Conservation (phyloP, 148 eudicot species). For the Gaultheria prostrata region DNA sequence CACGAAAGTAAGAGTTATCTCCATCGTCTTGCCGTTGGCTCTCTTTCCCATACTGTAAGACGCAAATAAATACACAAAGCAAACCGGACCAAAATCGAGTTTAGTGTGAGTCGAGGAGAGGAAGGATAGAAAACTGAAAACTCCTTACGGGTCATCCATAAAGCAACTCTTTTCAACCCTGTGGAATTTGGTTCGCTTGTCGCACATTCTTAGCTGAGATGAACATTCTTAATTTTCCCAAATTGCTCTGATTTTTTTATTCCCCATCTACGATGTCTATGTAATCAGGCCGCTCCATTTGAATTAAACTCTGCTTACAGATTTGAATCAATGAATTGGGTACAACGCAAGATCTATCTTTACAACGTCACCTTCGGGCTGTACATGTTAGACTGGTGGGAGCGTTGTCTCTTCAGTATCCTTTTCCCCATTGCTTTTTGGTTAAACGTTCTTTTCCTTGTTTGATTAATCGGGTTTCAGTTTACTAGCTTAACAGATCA, state of each 20-base stretch:
- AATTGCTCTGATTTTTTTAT: not conserved
- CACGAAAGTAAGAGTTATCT: too few species aligned
- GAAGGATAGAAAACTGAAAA: too few species aligned
- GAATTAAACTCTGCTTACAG: not conserved
- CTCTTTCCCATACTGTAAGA: too few species aligned
- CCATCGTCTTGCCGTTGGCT: too few species aligned
- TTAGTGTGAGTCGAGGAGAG: too few species aligned
- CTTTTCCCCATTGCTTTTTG: constrained; percentile 24
- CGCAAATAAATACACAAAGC: too few species aligned
- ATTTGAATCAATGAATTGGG: constrained; percentile 54
- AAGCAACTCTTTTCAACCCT: too few species aligned
- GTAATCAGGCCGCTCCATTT: not conserved
- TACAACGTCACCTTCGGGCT: constrained; percentile 87
- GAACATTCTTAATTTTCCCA: not conserved
- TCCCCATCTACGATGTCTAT: not conserved
- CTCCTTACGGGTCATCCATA: too few species aligned
- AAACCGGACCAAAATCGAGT: too few species aligned
- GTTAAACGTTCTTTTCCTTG: not conserved
- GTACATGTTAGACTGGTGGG: constrained; percentile 94
- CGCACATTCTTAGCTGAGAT: not conserved
- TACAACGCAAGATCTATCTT: constrained; percentile 74
- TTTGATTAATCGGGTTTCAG: not conserved
- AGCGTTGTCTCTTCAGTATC: constrained; percentile 88
- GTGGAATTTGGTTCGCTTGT: not conserved
- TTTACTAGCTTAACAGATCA: constrained; percentile 1